A percentile compares a stretch with the other conserved stretches of the same genome.
Conservation (phyloP, 345 rosid genomes). For the Salix purpurea region DNA sequence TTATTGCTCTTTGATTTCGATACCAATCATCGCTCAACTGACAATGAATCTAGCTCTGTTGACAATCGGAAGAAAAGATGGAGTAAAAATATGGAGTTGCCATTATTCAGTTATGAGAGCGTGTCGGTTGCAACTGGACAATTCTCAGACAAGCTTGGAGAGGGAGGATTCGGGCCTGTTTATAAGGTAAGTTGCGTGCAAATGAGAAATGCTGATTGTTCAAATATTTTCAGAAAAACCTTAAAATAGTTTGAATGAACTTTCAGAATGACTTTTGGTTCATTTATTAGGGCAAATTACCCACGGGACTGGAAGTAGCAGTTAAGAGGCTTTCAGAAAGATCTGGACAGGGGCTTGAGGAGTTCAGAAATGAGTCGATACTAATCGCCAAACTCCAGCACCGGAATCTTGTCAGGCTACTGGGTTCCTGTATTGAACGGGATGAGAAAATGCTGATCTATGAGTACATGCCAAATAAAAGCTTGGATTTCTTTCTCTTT, state of each 20-base stretch:
- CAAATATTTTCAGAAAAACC: not conserved
- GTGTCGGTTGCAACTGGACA: not conserved
- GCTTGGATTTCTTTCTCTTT: not conserved
- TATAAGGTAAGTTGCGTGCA: no score
- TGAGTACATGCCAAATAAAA: not conserved
- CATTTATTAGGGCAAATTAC: not conserved
- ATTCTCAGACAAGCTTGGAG: not conserved
- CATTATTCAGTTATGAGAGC: no score
- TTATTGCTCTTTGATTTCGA: not conserved
- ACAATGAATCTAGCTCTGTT: not conserved
- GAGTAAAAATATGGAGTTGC: not conserved
- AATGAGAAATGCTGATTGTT: no score
- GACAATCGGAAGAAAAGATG: not conserved
- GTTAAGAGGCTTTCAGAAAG: slow-evolving; percentile 3
- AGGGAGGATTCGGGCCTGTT: no score
- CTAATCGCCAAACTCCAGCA: slow-evolving; percentile 6
- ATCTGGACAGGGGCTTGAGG: not conserved
- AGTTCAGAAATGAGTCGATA: not conserved
- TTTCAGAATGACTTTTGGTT: not conserved
- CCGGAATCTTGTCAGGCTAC: not conserved
- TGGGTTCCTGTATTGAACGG: not conserved
- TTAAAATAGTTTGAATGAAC: not conserved
- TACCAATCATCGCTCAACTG: not conserved
- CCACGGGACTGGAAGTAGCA: not conserved
- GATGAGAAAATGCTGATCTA: not conserved